These are phyloP conservation scores for Mortierella alpina DNA, from an alignment of 192 early-diverging fungal genomes.

Conservation along the genomic window DNA sequence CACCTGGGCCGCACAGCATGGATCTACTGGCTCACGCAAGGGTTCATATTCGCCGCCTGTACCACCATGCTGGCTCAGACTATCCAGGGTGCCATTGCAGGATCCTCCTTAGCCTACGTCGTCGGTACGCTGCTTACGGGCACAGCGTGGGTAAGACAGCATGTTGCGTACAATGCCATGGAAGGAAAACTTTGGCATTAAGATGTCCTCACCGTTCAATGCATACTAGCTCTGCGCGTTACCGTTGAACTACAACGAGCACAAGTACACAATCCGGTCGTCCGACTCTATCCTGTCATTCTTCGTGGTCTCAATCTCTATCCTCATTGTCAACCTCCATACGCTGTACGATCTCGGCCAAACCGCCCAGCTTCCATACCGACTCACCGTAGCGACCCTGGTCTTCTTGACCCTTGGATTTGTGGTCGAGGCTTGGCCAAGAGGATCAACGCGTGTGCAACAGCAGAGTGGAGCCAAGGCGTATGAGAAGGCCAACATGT, in stretches of 20 bases:
- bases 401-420: conserved; percentile 12
- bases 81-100: not conserved
- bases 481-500: conserved; percentile 36
- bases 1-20: conserved; percentile 26
- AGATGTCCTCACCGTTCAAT: not conserved
- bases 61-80: conserved; percentile 10
- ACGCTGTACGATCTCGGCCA: conserved; percentile 6
- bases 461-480: conserved; percentile 9
- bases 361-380: not conserved
- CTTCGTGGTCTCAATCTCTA: conserved; percentile 12
- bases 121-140: conserved; percentile 10
- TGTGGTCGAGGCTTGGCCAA: conserved; percentile 23
- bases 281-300: conserved; percentile 26
- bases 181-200: not conserved
- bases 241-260: conserved; percentile 35
- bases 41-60: not conserved
- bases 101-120: not conserved
- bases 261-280: conserved; percentile 44
- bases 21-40: conserved; percentile 43
- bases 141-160: conserved; percentile 14
- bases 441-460: conserved; percentile 39
- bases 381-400: conserved; percentile 7
- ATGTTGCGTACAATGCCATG: not conserved
- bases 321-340: not conserved
- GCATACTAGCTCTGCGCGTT: conserved; percentile 7